These are phyloP conservation scores for Pueraria montana DNA, from an alignment of 306 rosid species.

Conservation along the genomic window DNA sequence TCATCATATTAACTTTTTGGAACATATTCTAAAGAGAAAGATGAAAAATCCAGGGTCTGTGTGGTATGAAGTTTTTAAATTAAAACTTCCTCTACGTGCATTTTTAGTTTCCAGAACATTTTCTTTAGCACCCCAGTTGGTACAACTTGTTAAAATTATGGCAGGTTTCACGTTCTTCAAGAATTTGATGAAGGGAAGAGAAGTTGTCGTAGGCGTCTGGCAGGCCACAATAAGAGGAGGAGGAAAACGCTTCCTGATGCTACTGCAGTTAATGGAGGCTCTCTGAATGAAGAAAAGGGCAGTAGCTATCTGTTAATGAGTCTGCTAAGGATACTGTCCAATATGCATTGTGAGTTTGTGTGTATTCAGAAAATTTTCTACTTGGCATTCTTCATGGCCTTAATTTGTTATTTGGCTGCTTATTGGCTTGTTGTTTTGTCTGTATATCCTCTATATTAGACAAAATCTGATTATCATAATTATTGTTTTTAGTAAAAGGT, in stretches of 20 bases:
- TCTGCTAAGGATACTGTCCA: constrained; percentile 83
- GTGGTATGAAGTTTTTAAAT: not conserved
- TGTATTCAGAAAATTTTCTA: constrained; percentile 32
- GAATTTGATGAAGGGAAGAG: constrained; percentile 98
- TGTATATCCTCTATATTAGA: constrained; percentile 3
- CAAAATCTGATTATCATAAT: constrained; percentile 12
- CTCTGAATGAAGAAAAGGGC: constrained; percentile 76
- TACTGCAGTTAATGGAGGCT: constrained; percentile 63
- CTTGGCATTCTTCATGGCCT: constrained; percentile 12
- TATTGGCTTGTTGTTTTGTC: not conserved
- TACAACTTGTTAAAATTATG: constrained; percentile 52
- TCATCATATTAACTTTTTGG: not conserved
- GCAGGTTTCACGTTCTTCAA: constrained; percentile 96
- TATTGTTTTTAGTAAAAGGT: not conserved
- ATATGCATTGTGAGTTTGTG: constrained; percentile 79
- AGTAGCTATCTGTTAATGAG: constrained; percentile 81
- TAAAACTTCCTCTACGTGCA: not conserved
- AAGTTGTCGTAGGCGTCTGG: constrained; percentile 97
- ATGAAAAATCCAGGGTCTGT: constrained; percentile 16
- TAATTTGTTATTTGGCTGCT: constrained; percentile 36
- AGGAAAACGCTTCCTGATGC: constrained; percentile 84
- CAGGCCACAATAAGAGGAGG: constrained; percentile 94
- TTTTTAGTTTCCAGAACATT: constrained; percentile 36
- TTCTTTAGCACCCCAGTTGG: constrained; percentile 46
- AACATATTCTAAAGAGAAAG: constrained; percentile 11